Evolutionary conservation across 352 stramenopile genomes (phyloP).

Genomic region (Globisporangium barbulae): DNA sequence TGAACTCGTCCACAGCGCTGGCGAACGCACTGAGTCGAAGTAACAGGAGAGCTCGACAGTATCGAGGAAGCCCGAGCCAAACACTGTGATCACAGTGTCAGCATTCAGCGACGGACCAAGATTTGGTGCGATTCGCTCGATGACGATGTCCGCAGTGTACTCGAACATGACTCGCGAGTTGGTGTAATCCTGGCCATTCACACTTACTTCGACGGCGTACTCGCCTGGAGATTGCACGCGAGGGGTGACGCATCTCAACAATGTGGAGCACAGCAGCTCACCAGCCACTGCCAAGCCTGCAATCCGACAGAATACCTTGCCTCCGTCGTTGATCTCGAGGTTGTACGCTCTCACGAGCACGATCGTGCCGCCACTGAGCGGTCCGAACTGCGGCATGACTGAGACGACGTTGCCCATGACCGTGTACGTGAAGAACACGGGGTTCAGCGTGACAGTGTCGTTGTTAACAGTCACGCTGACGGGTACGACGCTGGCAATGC

Average conservation of each 20-base stretch:
- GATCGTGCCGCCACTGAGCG: conserved; percentile 44
- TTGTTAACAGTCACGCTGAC: conserved; percentile 77
- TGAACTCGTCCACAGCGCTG: conserved; percentile 46
- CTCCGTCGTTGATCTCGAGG: conserved; percentile 38
- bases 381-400: conserved; percentile 46
- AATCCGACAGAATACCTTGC: conserved; percentile 42
- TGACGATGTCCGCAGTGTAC: conserved; percentile 37
- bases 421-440: conserved; percentile 83
- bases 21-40: conserved; percentile 33
- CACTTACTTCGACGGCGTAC: conserved; percentile 49
- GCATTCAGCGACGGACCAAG: conserved; percentile 51
- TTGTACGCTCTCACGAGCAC: conserved; percentile 62
- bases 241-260: conserved; percentile 53
- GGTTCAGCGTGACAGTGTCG: conserved; percentile 47
- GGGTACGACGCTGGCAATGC: conserved; percentile 33
- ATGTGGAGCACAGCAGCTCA: conserved; percentile 27
- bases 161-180: conserved; percentile 38
- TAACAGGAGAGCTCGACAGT: conserved; percentile 52
- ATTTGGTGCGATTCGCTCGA: conserved; percentile 46
- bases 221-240: conserved; percentile 18
- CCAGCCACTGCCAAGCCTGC: conserved; percentile 26
- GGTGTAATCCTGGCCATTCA: conserved; percentile 58
- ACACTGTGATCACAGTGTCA: conserved; percentile 60
- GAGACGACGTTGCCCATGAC: conserved; percentile 43
- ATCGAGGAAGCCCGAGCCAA: conserved; percentile 59